A percentile compares a stretch with the other conserved stretches of the same genome.
These are phyloP conservation scores for Russula foetens DNA, from an alignment of 768 basidiomycete genomes.

Conservation along the genomic window DNA sequence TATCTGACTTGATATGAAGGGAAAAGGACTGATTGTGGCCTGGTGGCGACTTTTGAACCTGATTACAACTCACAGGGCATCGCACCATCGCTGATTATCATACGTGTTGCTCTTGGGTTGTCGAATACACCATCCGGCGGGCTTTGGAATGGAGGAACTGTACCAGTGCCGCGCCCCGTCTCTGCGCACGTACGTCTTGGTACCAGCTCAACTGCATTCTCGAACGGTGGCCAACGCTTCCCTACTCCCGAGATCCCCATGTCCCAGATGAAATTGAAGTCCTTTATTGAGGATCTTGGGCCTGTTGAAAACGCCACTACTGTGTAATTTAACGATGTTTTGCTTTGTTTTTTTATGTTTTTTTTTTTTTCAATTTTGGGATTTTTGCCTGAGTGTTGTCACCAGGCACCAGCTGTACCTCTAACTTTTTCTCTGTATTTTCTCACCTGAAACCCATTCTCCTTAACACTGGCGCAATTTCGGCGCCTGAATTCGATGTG, in stretches of 20 bases:
- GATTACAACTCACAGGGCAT: background rate
- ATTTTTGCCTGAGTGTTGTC: too few relatives aligned
- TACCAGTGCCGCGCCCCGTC: background rate
- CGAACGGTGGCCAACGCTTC: background rate
- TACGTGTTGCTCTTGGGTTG: constrained; percentile 8
- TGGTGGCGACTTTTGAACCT: too few relatives aligned
- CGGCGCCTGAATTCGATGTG: too few relatives aligned
- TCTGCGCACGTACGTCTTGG: background rate
- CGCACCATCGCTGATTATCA: constrained; percentile 6
- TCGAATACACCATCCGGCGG: background rate
- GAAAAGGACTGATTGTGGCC: background rate
- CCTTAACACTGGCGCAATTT: too few relatives aligned
- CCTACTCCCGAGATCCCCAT: background rate
- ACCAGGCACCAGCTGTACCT: too few relatives aligned
- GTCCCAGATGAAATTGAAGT: background rate
- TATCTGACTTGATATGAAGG: background rate
- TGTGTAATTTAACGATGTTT: too few relatives aligned
- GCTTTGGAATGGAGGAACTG: background rate
- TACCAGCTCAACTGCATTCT: background rate
- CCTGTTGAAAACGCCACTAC: background rate
- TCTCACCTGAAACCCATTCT: too few relatives aligned
- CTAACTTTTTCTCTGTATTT: too few relatives aligned
- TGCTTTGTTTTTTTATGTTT: too few relatives aligned
- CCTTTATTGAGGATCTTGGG: background rate
- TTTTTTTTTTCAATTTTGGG: too few relatives aligned